Evolutionary conservation across 495 filamentous ascomycete species (phyloP), one percentile per base, ranked within the genome.

Genomic region (Neurospora sp.): DNA sequence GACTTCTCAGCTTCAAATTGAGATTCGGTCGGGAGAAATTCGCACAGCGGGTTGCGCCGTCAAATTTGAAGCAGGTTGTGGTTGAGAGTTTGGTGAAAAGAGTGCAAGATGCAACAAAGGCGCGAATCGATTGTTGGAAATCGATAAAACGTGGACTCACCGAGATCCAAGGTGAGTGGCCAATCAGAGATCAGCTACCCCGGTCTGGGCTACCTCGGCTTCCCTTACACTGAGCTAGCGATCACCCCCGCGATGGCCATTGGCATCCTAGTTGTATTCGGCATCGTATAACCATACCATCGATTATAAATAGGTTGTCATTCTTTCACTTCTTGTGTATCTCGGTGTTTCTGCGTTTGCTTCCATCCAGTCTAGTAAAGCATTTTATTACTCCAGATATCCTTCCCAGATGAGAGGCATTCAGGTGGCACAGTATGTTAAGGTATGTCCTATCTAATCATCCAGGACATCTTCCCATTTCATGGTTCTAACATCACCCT

Each of bases 391-490:
- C 24, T 71, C 70, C 38, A 9, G 10, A 36, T 15, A n/a, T 2
- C 15, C 17, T 28, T 34, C 34, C 73, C 79, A 69, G 11, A 98
- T 98, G 94, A 90, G 89, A 75, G 94, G 89, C 74, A 93, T 98
- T 74, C 92, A 97, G 82, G 77, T 98, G 71, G 88, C 85, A 76
- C 82, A 92, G 85, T 97, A 96, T 78, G 92, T 97, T 83, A 91
- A 93, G 85, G 94, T 76, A 69, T 72, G 73, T 40, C 31, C 8
- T 21, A 69, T 42, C 8, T 24, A 28, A 39, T 5, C 17, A 39
- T 34, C 17, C 5, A 8, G 37, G 13, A 71, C n/a, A 13, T n/a
- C 71, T 72, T n/a, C 39, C 13, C 36, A 9, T 37, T 19, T 36
- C 21, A 17, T 36, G 34, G 71, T 13, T 70, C 70, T 77, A 74